phyloP scores from a whole-genome alignment of 2,329 filamentous ascomycete genomes.

The Xylariaceae sp. region DNA sequence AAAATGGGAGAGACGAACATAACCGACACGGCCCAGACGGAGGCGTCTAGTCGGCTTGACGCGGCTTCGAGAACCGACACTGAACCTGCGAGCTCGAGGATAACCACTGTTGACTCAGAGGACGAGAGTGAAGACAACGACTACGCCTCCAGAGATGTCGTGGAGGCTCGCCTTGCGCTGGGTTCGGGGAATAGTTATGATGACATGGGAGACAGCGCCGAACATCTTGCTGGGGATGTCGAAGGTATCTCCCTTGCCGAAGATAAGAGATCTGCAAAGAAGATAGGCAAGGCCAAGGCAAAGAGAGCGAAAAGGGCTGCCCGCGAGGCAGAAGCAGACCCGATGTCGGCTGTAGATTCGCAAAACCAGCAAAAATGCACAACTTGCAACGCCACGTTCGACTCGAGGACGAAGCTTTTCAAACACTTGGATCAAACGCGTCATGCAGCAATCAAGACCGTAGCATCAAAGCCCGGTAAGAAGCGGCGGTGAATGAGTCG shows the following conservation, averaged over 20 bases:
- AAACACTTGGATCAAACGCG: constrained; percentile 67
- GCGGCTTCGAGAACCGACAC: constrained; percentile 5
- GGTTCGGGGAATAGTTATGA: constrained; percentile 13
- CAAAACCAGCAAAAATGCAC: constrained; percentile 46
- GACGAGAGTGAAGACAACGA: constrained; percentile 41
- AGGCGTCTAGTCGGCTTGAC: constrained; percentile 6
- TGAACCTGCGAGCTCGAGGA: constrained; percentile 8
- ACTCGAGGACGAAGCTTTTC: constrained; percentile 73
- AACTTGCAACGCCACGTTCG: constrained; percentile 49
- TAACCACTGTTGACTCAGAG: constrained; percentile 13
- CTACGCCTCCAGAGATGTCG: constrained; percentile 49
- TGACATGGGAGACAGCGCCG: constrained; percentile 5
- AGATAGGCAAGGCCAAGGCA: constrained; percentile 54
- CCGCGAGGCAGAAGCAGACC: constrained; percentile 31
- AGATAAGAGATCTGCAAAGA: constrained; percentile 37
- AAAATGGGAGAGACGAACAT: not conserved
- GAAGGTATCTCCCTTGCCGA: constrained; percentile 35
- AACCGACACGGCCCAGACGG: constrained; percentile 2
- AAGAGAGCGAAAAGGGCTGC: constrained; percentile 54
- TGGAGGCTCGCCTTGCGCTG: constrained; percentile 45
- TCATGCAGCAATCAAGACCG: constrained; percentile 60
- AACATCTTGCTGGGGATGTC: constrained; percentile 18
- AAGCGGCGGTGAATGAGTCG: constrained; percentile 40
- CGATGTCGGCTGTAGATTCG: constrained; percentile 38
- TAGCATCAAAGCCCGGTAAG: constrained; percentile 35